phyloP scores from a whole-genome alignment of 768 basidiomycete species.

The Lactarius sp. region DNA sequence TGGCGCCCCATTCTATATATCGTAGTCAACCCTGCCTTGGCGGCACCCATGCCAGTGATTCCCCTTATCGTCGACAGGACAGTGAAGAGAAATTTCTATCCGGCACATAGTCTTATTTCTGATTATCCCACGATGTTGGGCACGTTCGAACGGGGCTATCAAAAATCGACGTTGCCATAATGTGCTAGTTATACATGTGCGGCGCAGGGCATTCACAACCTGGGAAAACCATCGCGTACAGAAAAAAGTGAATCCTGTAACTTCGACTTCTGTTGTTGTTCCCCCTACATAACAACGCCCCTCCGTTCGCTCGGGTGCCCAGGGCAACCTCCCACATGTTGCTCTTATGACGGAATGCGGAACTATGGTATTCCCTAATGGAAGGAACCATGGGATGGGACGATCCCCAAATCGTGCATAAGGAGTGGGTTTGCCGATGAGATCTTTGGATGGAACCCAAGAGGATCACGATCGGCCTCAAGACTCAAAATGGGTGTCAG shows the following conservation, averaged over 20 bases:
- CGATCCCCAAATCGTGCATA: neutral
- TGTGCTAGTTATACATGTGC: neutral
- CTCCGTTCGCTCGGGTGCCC: neutral
- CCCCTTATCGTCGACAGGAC: neutral
- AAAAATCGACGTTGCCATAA: neutral
- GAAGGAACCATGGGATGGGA: neutral
- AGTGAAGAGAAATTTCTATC: neutral
- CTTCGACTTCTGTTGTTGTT: too few species aligned
- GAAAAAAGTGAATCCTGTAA: too few species aligned
- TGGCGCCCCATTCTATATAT: neutral
- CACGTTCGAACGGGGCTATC: neutral
- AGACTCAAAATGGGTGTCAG: conserved; percentile 3
- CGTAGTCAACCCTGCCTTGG: neutral
- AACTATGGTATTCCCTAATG: neutral
- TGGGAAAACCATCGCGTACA: too few species aligned
- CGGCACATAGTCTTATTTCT: too few species aligned
- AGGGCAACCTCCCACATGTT: neutral
- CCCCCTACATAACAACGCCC: neutral
- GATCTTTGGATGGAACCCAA: conserved; percentile 10
- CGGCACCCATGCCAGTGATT: neutral
- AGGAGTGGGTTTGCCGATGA: neutral
- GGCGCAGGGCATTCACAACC: too few species aligned
- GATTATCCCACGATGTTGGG: neutral
- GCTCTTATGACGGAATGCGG: conserved; percentile 1
- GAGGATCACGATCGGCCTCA: conserved; percentile 18